phyloP scores from a whole-genome alignment of 139 green algal genomes.

The Astrephomene gubernaculifera region DNA sequence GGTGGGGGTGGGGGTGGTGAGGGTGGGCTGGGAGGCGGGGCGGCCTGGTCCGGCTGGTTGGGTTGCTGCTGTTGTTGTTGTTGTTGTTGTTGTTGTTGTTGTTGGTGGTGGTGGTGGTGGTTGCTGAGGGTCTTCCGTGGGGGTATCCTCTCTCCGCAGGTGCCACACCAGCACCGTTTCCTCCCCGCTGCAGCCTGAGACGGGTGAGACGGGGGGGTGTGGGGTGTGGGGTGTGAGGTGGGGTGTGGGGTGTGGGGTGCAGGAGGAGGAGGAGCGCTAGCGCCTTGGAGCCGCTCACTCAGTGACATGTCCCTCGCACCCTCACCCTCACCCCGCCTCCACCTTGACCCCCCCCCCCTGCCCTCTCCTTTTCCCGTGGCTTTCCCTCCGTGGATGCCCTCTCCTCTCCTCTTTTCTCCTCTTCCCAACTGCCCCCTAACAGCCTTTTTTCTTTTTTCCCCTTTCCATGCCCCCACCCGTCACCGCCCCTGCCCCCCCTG shows the following conservation, averaged over 20 bases:
- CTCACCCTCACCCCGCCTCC: background rate
- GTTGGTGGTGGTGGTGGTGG: background rate
- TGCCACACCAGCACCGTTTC: constrained; percentile 62
- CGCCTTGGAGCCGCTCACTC: too few species aligned
- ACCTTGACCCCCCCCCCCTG: background rate
- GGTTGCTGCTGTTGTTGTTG: constrained; percentile 4
- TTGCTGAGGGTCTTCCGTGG: background rate
- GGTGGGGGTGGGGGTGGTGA: background rate
- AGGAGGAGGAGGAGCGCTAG: too few species aligned
- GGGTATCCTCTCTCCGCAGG: constrained; percentile 1
- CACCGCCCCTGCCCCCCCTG: too few species aligned
- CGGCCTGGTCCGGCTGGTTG: background rate
- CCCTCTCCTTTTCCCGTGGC: too few species aligned
- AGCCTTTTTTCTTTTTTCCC: too few species aligned
- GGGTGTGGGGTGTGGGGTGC: too few species aligned
- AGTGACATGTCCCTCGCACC: background rate
- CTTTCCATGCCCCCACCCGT: too few species aligned
- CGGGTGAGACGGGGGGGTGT: background rate
- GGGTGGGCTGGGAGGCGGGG: too few species aligned
- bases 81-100: background rate
- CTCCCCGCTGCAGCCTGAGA: constrained; percentile 51
- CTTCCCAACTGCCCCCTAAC: too few species aligned
- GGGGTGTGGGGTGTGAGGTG: too few species aligned
- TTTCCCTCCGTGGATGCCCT: too few species aligned
- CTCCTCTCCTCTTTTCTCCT: too few species aligned